phyloP scores from a whole-genome alignment of 225 moss, liverwort and hornwort species.

The Rhytidiadelphus loreus region DNA sequence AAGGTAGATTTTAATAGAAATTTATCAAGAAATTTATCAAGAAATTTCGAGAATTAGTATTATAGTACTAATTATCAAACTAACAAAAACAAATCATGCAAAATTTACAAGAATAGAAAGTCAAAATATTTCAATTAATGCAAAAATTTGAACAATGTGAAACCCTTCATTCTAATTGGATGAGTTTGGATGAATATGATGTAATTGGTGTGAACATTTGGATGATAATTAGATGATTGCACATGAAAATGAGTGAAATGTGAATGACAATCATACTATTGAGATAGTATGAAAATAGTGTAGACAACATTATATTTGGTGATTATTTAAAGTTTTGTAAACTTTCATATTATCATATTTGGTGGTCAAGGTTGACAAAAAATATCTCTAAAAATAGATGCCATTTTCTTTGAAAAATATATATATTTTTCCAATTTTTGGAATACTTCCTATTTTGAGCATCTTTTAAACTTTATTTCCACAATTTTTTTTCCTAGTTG shows the following conservation, averaged over 20 bases:
- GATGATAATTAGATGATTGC: neutral
- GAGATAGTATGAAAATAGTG: neutral
- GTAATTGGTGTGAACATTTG: neutral
- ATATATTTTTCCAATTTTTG: neutral
- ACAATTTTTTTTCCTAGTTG: no score
- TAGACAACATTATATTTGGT: neutral
- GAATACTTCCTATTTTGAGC: neutral
- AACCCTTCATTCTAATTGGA: neutral
- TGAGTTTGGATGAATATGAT: neutral
- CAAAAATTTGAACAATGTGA: neutral
- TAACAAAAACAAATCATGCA: neutral
- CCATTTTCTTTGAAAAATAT: neutral
- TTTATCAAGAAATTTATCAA: neutral
- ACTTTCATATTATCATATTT: fast-evolving
- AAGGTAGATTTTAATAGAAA: neutral
- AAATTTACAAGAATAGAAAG: neutral
- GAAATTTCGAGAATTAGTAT: fast-evolving
- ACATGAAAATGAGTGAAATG: neutral
- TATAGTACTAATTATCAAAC: neutral
- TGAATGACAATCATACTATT: neutral
- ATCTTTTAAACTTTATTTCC: neutral
- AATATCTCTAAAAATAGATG: neutral
- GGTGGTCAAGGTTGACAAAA: neutral
- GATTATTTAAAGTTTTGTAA: neutral
- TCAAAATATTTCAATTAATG: neutral